Percentiles rank a stretch among this genome's conserved stretches.
Evolutionary conservation across 2,329 filamentous ascomycete species (phyloP).

Genomic region (Apiospora kogelbergensis): DNA sequence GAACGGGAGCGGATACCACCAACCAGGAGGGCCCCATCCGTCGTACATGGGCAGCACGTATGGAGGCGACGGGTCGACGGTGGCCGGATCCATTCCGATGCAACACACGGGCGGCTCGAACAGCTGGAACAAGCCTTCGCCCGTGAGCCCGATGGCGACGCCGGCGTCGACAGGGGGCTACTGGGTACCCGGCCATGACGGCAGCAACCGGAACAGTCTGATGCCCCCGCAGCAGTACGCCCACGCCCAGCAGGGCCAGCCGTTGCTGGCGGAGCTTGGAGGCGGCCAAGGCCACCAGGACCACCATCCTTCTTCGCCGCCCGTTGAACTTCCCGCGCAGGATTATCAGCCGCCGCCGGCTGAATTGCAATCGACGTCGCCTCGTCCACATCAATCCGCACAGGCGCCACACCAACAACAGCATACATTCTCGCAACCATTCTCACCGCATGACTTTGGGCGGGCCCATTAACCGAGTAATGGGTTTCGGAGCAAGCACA

Average conservation of each 20-base stretch:
- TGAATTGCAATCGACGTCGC: neutral
- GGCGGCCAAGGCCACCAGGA: neutral
- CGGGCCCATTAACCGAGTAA: neutral
- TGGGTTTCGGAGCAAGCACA: neutral
- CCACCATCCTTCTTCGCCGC: neutral
- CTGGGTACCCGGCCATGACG: neutral
- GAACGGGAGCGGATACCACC: neutral
- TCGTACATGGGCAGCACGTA: neutral
- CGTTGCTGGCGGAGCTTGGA: slow-evolving; percentile 13
- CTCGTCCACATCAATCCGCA: neutral
- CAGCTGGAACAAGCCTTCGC: neutral
- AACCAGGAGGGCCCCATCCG: neutral
- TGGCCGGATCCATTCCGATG: neutral
- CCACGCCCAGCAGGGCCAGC: slow-evolving; percentile 9
- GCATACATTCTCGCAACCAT: neutral
- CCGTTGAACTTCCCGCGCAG: slow-evolving; percentile 10
- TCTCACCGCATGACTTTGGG: neutral
- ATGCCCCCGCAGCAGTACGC: neutral
- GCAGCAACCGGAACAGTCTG: neutral
- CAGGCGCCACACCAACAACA: neutral
- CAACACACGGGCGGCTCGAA: neutral
- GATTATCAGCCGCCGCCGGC: neutral
- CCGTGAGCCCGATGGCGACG: neutral
- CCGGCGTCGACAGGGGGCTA: neutral
- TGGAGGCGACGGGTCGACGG: neutral